Evolutionary conservation across 768 basidiomycete species (phyloP).

Genomic region (Arthromyces matolae): DNA sequence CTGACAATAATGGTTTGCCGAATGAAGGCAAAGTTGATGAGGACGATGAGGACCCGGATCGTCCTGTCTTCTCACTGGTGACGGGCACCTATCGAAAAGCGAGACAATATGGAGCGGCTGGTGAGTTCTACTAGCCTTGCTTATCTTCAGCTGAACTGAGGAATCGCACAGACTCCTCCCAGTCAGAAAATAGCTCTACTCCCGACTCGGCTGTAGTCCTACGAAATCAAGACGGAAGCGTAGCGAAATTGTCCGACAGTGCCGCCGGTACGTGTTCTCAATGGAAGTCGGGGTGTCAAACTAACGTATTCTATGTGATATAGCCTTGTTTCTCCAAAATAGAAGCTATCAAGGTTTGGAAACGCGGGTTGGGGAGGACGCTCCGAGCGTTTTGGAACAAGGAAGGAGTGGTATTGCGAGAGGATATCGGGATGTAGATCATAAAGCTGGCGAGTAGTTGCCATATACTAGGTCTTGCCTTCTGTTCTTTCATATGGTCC

Average conservation of each 20-base stretch:
- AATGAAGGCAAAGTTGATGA: slow-evolving; percentile 17
- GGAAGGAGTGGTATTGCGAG: slow-evolving; percentile 87
- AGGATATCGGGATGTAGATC: slow-evolving; percentile 67
- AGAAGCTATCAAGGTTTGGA: slow-evolving; percentile 85
- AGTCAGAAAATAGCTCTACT: slow-evolving; percentile 9
- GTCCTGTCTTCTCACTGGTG: slow-evolving; percentile 79
- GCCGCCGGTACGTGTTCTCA: slow-evolving; percentile 55
- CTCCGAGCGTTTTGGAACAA: slow-evolving; percentile 79
- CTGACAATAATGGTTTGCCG: background rate
- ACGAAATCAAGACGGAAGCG: slow-evolving; percentile 59
- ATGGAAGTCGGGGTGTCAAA: background rate
- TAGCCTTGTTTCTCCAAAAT: slow-evolving; percentile 67
- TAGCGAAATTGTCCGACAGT: slow-evolving; percentile 56
- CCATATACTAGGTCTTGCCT: background rate
- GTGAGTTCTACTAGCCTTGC: slow-evolving; percentile 1
- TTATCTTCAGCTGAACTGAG: background rate
- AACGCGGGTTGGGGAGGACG: slow-evolving; percentile 68
- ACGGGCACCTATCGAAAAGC: slow-evolving; percentile 84
- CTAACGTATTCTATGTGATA: slow-evolving; percentile 2
- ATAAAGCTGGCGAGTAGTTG: background rate
- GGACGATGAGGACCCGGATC: slow-evolving; percentile 49
- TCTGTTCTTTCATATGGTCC: too few species aligned
- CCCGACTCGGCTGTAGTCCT: slow-evolving; percentile 37
- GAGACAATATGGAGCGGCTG: slow-evolving; percentile 56
- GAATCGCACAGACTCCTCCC: too few species aligned